Evolutionary conservation across 2,329 filamentous ascomycete genomes (phyloP), one percentile per base, ranked within the genome.

Genomic region (Aspergillus hiratsukae): DNA sequence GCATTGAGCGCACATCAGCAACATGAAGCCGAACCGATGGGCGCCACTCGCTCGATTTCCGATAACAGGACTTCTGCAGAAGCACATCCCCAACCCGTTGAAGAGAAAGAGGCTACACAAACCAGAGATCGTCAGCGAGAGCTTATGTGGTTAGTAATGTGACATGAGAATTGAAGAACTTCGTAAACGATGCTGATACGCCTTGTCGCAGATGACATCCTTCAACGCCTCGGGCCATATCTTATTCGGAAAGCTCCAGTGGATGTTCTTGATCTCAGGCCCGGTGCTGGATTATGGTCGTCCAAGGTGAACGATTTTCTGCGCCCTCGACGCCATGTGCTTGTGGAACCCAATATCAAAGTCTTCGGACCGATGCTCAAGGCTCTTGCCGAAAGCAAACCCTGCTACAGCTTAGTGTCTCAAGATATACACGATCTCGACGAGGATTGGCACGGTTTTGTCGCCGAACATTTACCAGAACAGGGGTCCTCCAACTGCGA

Each of bases 241-340:
- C 80, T 97, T 19, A 76, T 84, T 35, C 82, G 84, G 48, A 87
- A 94, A 71, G 77, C 80, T 51, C 89, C 90, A 53, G 91, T 92
- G 74, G 91, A 96, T 66, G 81, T 97, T 48, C 78, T 99, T 65
- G 93, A 97, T 69, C 78, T 96, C 55, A 90, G 92, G 70, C 93
- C 93, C 0, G 91, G 91, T 14, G 77, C 77, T 1, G 90, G 91
- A 8, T 53, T 96, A 2, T 94, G 88, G 84, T 96, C 92, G 35
- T 78, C 79, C 28, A 89, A 87, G 65, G 78, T 97, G 0, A 86
- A 96, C 69, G 80, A 90, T 0, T 76, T 82, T 48, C 78, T 99
- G 7, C 76, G 90, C 65, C 93, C 93, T 4, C 86, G 91, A 56
- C 86, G 84, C 4, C 94, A 99, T 76, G 76, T 97, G 48, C 79